phyloP scores from a whole-genome alignment of 2,329 filamentous ascomycete genomes.

The Epichloe festucae region DNA sequence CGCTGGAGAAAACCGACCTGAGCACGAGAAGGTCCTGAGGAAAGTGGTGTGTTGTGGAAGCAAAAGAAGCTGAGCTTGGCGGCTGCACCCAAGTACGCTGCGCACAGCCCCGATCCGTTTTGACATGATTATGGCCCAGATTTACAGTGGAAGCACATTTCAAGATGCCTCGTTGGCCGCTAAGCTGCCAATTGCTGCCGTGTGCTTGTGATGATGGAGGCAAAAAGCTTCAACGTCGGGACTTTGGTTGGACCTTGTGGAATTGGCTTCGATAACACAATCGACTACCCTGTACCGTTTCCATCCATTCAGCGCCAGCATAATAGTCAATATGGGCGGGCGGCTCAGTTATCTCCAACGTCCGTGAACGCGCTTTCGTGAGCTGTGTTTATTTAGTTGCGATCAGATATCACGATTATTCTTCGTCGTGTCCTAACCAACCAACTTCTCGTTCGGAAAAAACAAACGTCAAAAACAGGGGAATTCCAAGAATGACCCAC shows the following conservation, averaged over 20 bases:
- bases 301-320: no score
- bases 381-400: no score
- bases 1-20: constrained; percentile 1
- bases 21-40: neutral
- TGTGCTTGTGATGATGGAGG: neutral
- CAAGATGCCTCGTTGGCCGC: neutral
- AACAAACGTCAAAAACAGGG: no score
- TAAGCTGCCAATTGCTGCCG: neutral
- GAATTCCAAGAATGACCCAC: no score
- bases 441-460: no score
- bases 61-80: constrained; percentile 8
- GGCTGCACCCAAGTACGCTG: constrained; percentile 15
- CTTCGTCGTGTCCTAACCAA: no score
- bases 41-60: constrained; percentile 2
- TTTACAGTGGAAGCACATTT: neutral
- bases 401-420: no score
- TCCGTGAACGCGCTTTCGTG: no score
- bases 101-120: constrained; percentile 14
- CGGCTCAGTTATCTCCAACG: no score
- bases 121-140: constrained; percentile 11
- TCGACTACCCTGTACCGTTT: neutral
- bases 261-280: neutral
- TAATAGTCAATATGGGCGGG: no score
- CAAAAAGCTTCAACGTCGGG: neutral
- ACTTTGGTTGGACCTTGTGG: neutral